phyloP scores from a whole-genome alignment of 345 rosid species.

The Kandelia obovata region DNA sequence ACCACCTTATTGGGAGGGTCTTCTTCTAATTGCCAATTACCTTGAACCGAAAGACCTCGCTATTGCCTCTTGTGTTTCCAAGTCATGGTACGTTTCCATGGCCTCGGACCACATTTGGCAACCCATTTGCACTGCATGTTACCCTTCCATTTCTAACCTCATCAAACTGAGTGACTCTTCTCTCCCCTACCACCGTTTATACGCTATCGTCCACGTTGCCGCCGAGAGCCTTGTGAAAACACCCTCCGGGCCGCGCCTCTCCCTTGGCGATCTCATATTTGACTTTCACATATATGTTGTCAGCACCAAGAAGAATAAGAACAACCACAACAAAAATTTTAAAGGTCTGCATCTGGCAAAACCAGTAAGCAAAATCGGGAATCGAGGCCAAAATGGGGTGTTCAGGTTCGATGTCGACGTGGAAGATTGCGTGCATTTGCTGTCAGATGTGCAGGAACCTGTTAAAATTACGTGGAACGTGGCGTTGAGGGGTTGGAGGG shows the following conservation, averaged over 20 bases:
- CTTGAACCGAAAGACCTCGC: conserved; percentile 49
- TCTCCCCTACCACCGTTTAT: conserved; percentile 36
- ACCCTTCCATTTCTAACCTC: conserved; percentile 40
- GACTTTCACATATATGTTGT: conserved; percentile 11
- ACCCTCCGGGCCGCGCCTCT: conserved; percentile 31
- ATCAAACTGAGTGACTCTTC: conserved; percentile 28
- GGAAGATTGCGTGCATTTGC: not conserved
- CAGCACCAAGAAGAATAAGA: not conserved
- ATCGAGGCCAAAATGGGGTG: conserved; percentile 10
- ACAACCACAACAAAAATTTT: not conserved
- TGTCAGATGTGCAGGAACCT: not conserved
- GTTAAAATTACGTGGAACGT: conserved; percentile 42
- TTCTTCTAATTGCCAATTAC: conserved; percentile 28
- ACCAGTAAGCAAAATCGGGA: conserved; percentile 3
- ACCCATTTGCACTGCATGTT: conserved; percentile 28
- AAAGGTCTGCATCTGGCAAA: conserved; percentile 10
- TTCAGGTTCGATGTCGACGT: conserved; percentile 34
- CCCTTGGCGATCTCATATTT: conserved; percentile 35
- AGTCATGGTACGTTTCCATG: conserved; percentile 36
- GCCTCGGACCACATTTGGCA: conserved; percentile 45
- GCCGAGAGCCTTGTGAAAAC: conserved; percentile 26
- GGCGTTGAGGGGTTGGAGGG: conserved; percentile 36
- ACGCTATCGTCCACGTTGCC: conserved; percentile 27
- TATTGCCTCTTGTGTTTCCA: conserved; percentile 45
- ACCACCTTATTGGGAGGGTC: conserved; percentile 39